Base-by-base conservation (phyloP, 2,329 filamentous ascomycete species). In the Thelonectria blattea region DNA sequence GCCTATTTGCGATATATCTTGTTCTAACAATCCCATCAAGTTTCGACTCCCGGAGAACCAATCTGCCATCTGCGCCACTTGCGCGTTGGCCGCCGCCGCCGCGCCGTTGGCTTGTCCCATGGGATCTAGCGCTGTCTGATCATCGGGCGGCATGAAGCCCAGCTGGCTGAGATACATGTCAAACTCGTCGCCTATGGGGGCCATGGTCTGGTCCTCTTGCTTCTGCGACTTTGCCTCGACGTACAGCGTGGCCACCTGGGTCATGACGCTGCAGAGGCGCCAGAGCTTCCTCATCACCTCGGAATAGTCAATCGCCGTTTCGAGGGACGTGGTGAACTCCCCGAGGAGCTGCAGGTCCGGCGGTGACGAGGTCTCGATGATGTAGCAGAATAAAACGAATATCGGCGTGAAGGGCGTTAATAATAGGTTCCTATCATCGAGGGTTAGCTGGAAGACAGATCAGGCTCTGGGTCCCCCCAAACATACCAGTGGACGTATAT, bases 31-130 rank as follows among this genome's bases (percentile, higher is more conserved):
- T 0, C 85, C 85, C 78, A 90, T 82, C 77, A 90, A 84, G 66
- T 88, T 87, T 56, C 83, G 80, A 60, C 85, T 89, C 1, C 87
- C 85, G 3, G 84, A 86, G 65, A 88, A 89, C 87, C 87, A 90
- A 62, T 88, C 86, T 2, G 84, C 84, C 60, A 89, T 73, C 47
- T 86, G 82, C 32, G 80, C 67, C n/a, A 72, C 69, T 59, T 75
- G 75, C 8, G 71, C 65, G 56, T 56, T 73, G n/a, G 73, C 71
- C 3, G 62, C 55, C 5, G 22, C 22, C 22, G 63, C 61, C 7
- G 66, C 58, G 15, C 59, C 66, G 34, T 62, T 68, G 14, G 67
- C 61, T 27, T 72, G 59, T 12, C 47, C 49, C 3, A 52, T 22
- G n/a, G 61, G 41, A 17, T 60, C 52, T 39, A 67, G 65, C 57